phyloP scores from a whole-genome alignment of 1,139 yeast genomes.

The Nadsonia commutata region DNA sequence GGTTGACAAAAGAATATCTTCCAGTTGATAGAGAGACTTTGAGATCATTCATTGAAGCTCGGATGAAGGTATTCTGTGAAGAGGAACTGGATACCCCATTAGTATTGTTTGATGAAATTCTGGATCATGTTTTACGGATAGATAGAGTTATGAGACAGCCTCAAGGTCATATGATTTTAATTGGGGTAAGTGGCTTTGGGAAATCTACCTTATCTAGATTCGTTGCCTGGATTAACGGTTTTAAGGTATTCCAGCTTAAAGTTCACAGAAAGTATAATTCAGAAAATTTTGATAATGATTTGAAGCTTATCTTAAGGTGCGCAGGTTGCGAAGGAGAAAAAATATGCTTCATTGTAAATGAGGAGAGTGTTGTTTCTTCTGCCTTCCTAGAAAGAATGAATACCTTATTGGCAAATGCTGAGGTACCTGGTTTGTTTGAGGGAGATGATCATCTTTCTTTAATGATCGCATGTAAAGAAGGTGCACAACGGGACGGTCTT shows the following conservation, averaged over 20 bases:
- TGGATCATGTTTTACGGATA: constrained; percentile 64
- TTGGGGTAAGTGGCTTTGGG: constrained; percentile 81
- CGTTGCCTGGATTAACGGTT: constrained; percentile 87
- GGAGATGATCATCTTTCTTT: constrained; percentile 51
- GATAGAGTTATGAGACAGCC: constrained; percentile 75
- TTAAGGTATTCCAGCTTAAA: constrained; percentile 43
- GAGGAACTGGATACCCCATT: constrained; percentile 46
- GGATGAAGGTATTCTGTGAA: constrained; percentile 61
- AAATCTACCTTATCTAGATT: constrained; percentile 63
- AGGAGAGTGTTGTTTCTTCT: constrained; percentile 60
- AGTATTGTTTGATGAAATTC: constrained; percentile 52
- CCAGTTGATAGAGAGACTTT: constrained; percentile 40
- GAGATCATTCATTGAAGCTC: constrained; percentile 40
- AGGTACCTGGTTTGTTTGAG: constrained; percentile 78
- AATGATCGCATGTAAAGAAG: constrained; percentile 43
- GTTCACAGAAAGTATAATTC: constrained; percentile 43
- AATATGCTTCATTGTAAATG: constrained; percentile 66
- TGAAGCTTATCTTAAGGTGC: constrained; percentile 38
- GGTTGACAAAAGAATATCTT: constrained; percentile 55
- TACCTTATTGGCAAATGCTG: constrained; percentile 80
- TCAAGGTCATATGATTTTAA: constrained; percentile 80
- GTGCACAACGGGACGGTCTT: constrained; percentile 45
- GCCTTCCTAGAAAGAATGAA: constrained; percentile 86
- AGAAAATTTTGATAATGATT: constrained; percentile 49
- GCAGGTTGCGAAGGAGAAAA: constrained; percentile 45